These are phyloP conservation scores for Nakaseomyces glabratus DNA, from an alignment of 1,139 yeast species.

Conservation along the genomic window DNA sequence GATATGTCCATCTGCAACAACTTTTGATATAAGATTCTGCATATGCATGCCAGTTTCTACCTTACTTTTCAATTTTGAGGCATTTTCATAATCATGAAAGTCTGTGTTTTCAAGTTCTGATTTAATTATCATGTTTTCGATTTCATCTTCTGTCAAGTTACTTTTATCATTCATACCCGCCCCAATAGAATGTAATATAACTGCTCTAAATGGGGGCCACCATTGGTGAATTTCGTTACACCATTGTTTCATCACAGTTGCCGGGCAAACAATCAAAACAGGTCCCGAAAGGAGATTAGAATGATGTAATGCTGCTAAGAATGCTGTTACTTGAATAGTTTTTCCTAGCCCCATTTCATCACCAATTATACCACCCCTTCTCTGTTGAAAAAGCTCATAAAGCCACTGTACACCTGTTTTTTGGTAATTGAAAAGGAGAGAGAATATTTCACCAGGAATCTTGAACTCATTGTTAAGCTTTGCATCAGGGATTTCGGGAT, in stretches of 20 bases:
- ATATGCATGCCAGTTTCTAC: conserved; percentile 25
- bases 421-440: conserved; percentile 83
- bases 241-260: conserved; percentile 95
- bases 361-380: conserved; percentile 89
- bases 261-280: conserved; percentile 84
- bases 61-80: conserved; percentile 21
- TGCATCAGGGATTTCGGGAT: conserved; percentile 72
- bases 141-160: conserved; percentile 38
- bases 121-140: conserved; percentile 35
- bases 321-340: conserved; percentile 84
- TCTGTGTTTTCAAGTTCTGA: conserved; percentile 41
- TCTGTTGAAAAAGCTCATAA: conserved; percentile 73
- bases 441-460: conserved; percentile 86
- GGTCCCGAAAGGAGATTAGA: conserved; percentile 71
- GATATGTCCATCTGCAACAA: conserved; percentile 57
- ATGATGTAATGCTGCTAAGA: conserved; percentile 82
- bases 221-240: conserved; percentile 89
- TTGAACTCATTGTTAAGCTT: conserved; percentile 56
- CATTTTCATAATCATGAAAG: conserved; percentile 27
- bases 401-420: conserved; percentile 83
- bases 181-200: conserved; percentile 86
- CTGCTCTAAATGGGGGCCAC: conserved; percentile 95
- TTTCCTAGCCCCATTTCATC: conserved; percentile 98
- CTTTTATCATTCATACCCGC: conserved; percentile 57
- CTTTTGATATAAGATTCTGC: conserved; percentile 30